These are phyloP conservation scores for Lojkania enalia DNA, from an alignment of 2,329 filamentous ascomycete species.

Conservation along the genomic window DNA sequence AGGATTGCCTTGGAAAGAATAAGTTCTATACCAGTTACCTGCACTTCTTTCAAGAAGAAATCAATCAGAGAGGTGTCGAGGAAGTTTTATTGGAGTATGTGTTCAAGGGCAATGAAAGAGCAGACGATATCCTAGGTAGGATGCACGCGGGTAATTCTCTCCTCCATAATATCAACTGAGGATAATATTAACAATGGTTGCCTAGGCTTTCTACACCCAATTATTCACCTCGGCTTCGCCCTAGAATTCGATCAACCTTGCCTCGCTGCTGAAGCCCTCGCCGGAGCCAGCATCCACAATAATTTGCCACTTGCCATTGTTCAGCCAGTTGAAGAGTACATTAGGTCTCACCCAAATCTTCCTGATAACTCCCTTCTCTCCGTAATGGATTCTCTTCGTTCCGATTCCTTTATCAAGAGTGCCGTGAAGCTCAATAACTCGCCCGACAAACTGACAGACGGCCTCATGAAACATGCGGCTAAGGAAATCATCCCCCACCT, in stretches of 20 bases:
- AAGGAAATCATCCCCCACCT: slow-evolving; percentile 64
- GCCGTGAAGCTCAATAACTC: slow-evolving; percentile 56
- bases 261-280: slow-evolving; percentile 76
- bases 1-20: slow-evolving; percentile 10
- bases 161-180: too few species aligned
- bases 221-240: slow-evolving; percentile 83
- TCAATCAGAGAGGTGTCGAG: slow-evolving; percentile 16
- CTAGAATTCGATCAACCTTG: slow-evolving; percentile 78
- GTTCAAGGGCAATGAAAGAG: slow-evolving; percentile 16
- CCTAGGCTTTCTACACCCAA: slow-evolving; percentile 69
- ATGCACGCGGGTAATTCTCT: slow-evolving; percentile 13
- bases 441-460: slow-evolving; percentile 65
- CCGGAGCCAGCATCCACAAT: slow-evolving; percentile 70
- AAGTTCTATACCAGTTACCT: slow-evolving; percentile 20
- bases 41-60: slow-evolving; percentile 26
- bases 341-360: slow-evolving; percentile 31
- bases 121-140: slow-evolving; percentile 21
- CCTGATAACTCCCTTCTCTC: slow-evolving; percentile 50
- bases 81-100: slow-evolving; percentile 24
- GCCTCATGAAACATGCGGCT: slow-evolving; percentile 63
- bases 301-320: slow-evolving; percentile 55
- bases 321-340: slow-evolving; percentile 57
- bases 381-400: slow-evolving; percentile 61
- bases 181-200: neutral
- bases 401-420: slow-evolving; percentile 57